phyloP scores from a whole-genome alignment of 805 yeast genomes.

The Ogataea ramenticola region DNA sequence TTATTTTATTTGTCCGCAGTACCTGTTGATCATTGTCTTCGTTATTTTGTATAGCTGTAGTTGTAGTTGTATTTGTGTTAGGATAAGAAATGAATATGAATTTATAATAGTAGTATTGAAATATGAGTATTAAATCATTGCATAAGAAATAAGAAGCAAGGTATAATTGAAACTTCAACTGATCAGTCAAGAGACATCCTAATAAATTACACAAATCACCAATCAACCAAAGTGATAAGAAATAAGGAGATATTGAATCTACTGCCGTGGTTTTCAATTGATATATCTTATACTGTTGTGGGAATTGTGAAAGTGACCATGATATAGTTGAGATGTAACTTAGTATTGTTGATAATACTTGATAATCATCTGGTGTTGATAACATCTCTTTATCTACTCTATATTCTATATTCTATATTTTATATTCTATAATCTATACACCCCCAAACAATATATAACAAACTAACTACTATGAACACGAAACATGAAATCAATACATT shows the following conservation, averaged over 20 bases:
- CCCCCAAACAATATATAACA: too few species aligned
- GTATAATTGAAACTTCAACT: constrained; percentile 71
- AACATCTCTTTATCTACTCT: not conserved
- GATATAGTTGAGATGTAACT: constrained; percentile 24
- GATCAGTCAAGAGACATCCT: constrained; percentile 74
- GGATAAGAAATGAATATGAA: not conserved
- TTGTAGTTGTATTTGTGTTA: too few species aligned
- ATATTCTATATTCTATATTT: too few species aligned
- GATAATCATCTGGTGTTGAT: not conserved
- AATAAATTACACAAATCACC: constrained; percentile 31
- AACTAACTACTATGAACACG: too few species aligned
- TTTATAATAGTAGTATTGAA: constrained; percentile 64
- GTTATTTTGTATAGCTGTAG: too few species aligned
- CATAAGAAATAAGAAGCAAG: constrained; percentile 67
- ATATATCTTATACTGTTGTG: constrained; percentile 28
- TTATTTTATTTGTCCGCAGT: too few species aligned
- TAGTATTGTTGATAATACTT: constrained; percentile 12
- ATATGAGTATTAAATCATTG: constrained; percentile 60
- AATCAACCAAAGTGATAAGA: constrained; percentile 25
- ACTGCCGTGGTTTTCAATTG: constrained; percentile 23
- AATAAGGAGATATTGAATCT: constrained; percentile 23
- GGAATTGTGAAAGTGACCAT: constrained; percentile 30
- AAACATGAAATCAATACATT: too few species aligned
- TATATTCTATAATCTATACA: too few species aligned
- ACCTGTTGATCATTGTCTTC: too few species aligned